Evolutionary conservation across 345 rosid genomes (phyloP).

Genomic region (Eucalyptus coolabah): DNA sequence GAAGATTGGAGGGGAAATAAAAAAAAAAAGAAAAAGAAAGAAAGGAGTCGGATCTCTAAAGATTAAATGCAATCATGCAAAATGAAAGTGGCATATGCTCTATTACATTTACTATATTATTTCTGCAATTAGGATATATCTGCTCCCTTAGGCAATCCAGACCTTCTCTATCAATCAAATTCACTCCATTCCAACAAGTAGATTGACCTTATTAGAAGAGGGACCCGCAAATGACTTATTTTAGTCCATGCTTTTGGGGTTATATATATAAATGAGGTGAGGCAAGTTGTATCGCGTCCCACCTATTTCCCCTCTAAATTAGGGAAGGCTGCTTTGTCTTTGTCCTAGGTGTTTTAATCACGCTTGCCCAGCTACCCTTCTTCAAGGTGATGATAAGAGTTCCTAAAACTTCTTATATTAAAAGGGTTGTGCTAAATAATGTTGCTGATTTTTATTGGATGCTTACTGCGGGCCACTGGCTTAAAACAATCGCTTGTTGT

Average conservation of each 20-base stretch:
- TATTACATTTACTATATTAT: neutral
- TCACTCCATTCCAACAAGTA: neutral
- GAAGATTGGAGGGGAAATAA: neutral
- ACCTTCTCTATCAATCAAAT: neutral
- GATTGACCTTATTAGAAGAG: neutral
- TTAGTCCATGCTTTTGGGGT: neutral
- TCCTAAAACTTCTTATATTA: neutral
- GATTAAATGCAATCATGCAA: neutral
- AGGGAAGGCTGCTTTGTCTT: neutral
- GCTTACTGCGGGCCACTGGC: neutral
- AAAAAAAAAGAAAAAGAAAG: neutral
- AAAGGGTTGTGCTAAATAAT: neutral
- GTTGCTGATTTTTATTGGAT: neutral
- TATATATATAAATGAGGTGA: too few species aligned
- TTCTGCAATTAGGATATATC: neutral
- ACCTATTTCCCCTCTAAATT: neutral
- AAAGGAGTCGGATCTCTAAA: neutral
- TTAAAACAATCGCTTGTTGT: too few species aligned
- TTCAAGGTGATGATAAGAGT: neutral
- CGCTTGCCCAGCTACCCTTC: neutral
- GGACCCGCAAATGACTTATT: neutral
- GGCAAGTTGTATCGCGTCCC: neutral
- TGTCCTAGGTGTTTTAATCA: neutral
- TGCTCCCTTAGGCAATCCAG: neutral
- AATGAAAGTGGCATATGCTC: neutral